A percentile compares a stretch with the other conserved stretches of the same genome.
These are phyloP conservation scores for Eucalyptus dawsonii DNA, from an alignment of 345 rosid genomes.

Conservation along the genomic window DNA sequence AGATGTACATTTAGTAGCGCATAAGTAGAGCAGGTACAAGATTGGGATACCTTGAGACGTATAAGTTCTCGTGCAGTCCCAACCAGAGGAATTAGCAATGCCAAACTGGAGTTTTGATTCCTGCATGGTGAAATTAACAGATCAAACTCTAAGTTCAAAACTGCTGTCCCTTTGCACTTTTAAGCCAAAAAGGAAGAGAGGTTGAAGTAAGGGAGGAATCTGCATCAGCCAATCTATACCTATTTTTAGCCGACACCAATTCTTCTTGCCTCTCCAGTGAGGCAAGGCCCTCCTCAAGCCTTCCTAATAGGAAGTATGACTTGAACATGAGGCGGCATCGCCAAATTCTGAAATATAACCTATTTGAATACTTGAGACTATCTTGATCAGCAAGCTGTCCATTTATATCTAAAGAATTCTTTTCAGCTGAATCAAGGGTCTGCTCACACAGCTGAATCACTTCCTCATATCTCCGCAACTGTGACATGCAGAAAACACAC, in stretches of 20 bases:
- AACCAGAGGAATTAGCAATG: conserved; percentile 46
- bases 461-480: conserved; percentile 82
- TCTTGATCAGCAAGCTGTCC: conserved; percentile 14
- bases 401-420: conserved; percentile 26
- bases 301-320: conserved; percentile 78
- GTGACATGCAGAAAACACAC: conserved; percentile 9
- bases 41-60: conserved; percentile 54
- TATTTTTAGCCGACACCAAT: conserved; percentile 13
- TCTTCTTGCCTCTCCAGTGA: conserved; percentile 60
- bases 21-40: neutral
- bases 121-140: conserved; percentile 9
- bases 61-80: conserved; percentile 56
- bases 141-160: neutral
- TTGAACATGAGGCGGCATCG: conserved; percentile 47
- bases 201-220: neutral
- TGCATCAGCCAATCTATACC: conserved; percentile 15
- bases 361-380: conserved; percentile 21
- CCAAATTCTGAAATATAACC: conserved; percentile 48
- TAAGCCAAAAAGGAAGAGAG: neutral
- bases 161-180: neutral
- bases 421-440: conserved; percentile 63
- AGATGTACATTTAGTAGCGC: neutral
- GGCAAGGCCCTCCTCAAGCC: conserved; percentile 74
- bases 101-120: conserved; percentile 31
- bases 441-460: conserved; percentile 73